Percentiles rank a stretch among this genome's conserved stretches.
Evolutionary conservation across 306 rosid genomes (phyloP).

Genomic region (Malus fusca): DNA sequence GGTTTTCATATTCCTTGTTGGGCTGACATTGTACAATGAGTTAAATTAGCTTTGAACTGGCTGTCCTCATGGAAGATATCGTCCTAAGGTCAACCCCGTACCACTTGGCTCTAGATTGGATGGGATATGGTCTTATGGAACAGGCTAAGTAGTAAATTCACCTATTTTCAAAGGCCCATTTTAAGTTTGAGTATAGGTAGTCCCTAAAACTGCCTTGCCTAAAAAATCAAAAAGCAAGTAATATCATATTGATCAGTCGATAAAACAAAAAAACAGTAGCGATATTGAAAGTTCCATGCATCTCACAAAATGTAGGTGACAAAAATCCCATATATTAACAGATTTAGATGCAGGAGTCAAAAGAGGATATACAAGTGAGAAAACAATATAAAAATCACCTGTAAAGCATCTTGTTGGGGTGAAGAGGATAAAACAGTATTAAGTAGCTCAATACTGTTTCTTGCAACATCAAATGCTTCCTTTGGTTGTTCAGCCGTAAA

Average conservation of each 20-base stretch:
- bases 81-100: not conserved
- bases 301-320: not conserved
- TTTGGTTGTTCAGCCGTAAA: constrained; percentile 71
- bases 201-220: not conserved
- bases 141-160: not conserved
- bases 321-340: not conserved
- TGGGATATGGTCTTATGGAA: not conserved
- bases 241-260: not conserved
- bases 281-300: not conserved
- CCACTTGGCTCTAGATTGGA: not conserved
- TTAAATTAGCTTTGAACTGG: not conserved
- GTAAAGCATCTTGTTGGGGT: constrained; percentile 71
- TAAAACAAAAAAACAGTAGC: not conserved
- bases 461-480: constrained; percentile 94
- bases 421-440: constrained; percentile 83
- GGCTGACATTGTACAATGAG: not conserved
- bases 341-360: not conserved
- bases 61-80: not conserved
- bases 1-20: not conserved
- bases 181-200: not conserved
- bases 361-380: not conserved
- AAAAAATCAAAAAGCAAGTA: not conserved
- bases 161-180: not conserved
- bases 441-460: constrained; percentile 92
- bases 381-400: constrained; percentile 39